Base-by-base conservation (phyloP, 306 rosid species). In the Castanospermum australe region DNA sequence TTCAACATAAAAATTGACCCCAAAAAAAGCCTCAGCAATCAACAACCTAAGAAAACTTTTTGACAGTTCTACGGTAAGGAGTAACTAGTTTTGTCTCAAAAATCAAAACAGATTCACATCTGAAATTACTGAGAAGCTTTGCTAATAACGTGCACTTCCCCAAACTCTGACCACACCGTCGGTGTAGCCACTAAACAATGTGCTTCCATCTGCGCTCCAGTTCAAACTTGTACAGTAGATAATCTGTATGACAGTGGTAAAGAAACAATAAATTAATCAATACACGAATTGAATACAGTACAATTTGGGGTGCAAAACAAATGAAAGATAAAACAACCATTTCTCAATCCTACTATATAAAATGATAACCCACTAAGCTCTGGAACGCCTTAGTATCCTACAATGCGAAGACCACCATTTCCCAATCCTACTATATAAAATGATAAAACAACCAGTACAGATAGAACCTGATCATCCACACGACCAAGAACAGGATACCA, bases 151-250 rank as follows among this genome's bases (percentile, higher is more conserved):
- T 0, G 98, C 99, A 39, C 93, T 90, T 0, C 88, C 99, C 99
- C 99, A 96, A 13, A 96, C 99, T 85, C 99, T 84, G 76, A 96
- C 84, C 6, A 96, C 94, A 2, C 99, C 99, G 11, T 96, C 99
- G 0, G 99, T 93, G 44, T 96, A 96, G 4, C 99, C 99, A 51
- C 99, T 93, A 50, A 96, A 96, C 87, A 96, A 78, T 5, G 99
- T 96, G 97, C 97, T 93, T 57, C 99, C 99, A 89, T 94, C 98
- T 0, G 89, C 94, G 35, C 92, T 94, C 97, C 98, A 94, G 91
- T 81, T 90, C 96, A 94, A 85, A 81, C 98, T 84, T 1, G 98
- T 92, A 67, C 98, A 94, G 76, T 90, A 93, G 69, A 93, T 96
- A 11, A 82, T 91, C 99, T 96, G 87, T 73, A 62, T 61, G 0